A percentile compares a stretch with the other conserved stretches of the same genome.
These are phyloP conservation scores for Colletotrichum abscissum DNA, from an alignment of 2,329 filamentous ascomycete species.

Conservation along the genomic window DNA sequence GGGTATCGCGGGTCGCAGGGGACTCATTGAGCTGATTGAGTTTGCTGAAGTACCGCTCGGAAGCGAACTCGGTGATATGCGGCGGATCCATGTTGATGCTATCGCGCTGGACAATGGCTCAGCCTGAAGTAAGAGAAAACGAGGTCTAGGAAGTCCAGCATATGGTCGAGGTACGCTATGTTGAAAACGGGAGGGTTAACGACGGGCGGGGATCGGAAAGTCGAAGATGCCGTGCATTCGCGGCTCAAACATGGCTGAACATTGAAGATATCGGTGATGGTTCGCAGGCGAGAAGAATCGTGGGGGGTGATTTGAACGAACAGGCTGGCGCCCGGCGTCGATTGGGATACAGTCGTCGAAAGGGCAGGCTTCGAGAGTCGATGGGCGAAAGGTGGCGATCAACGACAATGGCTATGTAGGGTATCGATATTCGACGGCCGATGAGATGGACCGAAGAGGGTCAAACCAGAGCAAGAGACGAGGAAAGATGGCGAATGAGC, in stretches of 20 bases:
- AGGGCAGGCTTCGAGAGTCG: neutral
- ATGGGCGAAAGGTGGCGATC: neutral
- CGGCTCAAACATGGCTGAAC: conserved; percentile 47
- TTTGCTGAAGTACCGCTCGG: conserved; percentile 73
- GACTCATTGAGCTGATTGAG: conserved; percentile 62
- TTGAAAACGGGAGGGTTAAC: neutral
- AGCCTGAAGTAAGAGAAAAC: conserved; percentile 37
- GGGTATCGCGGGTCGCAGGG: conserved; percentile 12
- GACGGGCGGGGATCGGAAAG: conserved; percentile 29
- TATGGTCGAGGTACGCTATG: conserved; percentile 13
- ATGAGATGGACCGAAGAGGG: neutral
- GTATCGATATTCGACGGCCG: neutral
- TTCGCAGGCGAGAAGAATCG: neutral
- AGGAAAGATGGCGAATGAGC: neutral
- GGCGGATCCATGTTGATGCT: conserved; percentile 66
- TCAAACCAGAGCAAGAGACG: neutral
- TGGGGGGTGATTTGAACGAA: neutral
- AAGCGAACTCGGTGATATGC: conserved; percentile 75
- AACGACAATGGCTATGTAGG: neutral
- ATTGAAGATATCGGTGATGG: conserved; percentile 37
- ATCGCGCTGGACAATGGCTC: conserved; percentile 33
- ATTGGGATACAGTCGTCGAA: neutral
- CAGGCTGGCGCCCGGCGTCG: neutral
- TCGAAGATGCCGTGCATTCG: conserved; percentile 40
- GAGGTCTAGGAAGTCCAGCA: conserved; percentile 17